Base-by-base conservation (phyloP, 1,139 yeast species). In the Pichia sp. region DNA sequence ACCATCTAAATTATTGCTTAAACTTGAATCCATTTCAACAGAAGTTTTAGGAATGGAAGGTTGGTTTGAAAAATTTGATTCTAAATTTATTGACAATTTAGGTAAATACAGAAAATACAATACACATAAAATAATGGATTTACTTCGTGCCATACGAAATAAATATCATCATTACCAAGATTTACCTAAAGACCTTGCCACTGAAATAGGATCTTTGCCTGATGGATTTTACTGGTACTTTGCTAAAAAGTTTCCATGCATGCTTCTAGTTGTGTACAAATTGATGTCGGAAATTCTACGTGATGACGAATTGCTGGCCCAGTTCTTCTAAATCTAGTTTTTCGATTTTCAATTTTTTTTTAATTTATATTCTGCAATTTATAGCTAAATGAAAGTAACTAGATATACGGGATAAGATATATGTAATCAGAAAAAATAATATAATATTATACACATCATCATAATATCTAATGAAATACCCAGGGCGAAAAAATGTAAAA, bases 121-220 rank as follows among this genome's bases (percentile, higher is more conserved):
- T 52, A 76, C 84, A 0, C 80, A 76, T 47, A 84, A 81, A 53
- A 65, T 92, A 41, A 78, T 87, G 80, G 98, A 94, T 62, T 67
- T 92, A 46, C 66, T 92, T 46, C 71, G 99, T 51, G 97, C 97
- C 0, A 68, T 92, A 55, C 73, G 99, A 55, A 92, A 92, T 68
- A 92, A 92, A 62, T 81, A 85, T 60, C 96, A 87, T 62, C 99
- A 92, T 63, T 92, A 76, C 63, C 87, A 87, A 64, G 98, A 94
- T 59, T 68, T 90, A 63, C 96, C 97, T 1, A 71, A 68, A 6
- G 72, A 68, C 23, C 67, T 90, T 45, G 76, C 68, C 29, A 63
- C 56, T 52, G 64, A 76, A 46, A 84, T 92, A 80, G 82, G 87
- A 24, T 84, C 94, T 0, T 66, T 87, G 30, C 97, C 97, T 0